These are phyloP conservation scores for Paramarasmius palmivorus DNA, from an alignment of 1,284 basidiomycete species.

Conservation along the genomic window DNA sequence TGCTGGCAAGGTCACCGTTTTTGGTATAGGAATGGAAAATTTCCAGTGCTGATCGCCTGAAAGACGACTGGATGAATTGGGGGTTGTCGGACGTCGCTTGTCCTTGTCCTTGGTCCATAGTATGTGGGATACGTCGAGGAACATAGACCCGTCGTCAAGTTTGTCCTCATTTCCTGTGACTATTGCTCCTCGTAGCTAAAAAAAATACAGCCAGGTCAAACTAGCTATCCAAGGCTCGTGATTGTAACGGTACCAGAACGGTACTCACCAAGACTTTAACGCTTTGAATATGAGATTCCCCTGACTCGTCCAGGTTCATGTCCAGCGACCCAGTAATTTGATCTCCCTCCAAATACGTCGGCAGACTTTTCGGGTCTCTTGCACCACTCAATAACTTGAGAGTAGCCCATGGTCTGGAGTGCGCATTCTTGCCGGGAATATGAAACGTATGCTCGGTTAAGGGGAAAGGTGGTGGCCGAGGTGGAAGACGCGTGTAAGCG, in stretches of 20 bases:
- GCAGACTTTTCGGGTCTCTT: conserved; percentile 21
- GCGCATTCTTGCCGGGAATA: conserved; percentile 17
- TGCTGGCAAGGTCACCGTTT: conserved; percentile 19
- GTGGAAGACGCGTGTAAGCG: conserved; percentile 14
- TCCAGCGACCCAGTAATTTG: conserved; percentile 29
- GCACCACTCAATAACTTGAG: conserved; percentile 31
- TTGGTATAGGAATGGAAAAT: conserved; percentile 35
- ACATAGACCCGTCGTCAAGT: background rate
- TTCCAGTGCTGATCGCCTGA: conserved; percentile 34
- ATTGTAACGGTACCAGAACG: background rate
- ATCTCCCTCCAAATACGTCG: conserved; percentile 31
- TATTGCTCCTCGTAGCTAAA: conserved; percentile 12
- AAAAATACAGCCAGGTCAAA: too few relatives aligned
- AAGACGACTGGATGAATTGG: conserved; percentile 24
- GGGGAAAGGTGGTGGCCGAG: background rate
- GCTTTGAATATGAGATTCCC: conserved; percentile 17
- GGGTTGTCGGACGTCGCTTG: conserved; percentile 12
- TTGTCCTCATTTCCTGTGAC: background rate
- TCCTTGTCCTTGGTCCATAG: conserved; percentile 8
- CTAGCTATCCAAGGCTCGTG: background rate
- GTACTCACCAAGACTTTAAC: conserved; percentile 12
- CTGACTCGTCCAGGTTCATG: conserved; percentile 29
- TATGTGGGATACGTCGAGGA: conserved; percentile 4
- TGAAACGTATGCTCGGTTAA: conserved; percentile 16
- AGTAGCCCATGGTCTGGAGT: conserved; percentile 32